These are phyloP conservation scores for Rhytidhysteron rufulum DNA, from an alignment of 2,329 filamentous ascomycete genomes.

Conservation along the genomic window DNA sequence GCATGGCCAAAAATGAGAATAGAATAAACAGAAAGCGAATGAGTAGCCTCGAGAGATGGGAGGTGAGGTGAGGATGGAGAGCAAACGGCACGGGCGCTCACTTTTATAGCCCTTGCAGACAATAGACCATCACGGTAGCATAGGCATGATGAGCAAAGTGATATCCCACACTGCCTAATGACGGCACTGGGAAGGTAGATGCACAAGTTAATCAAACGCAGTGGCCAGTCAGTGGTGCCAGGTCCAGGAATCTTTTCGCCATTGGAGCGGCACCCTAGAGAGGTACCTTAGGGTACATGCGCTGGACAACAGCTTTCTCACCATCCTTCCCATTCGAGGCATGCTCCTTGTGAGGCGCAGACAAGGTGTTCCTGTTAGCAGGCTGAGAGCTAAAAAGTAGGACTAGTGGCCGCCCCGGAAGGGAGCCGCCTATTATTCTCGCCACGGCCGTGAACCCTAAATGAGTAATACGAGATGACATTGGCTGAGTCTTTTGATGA, in stretches of 20 bases:
- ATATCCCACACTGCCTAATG: background rate
- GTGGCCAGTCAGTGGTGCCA: constrained; percentile 17
- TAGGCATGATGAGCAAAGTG: background rate
- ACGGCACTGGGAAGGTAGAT: constrained; percentile 13
- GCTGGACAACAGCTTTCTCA: background rate
- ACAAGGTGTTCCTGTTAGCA: constrained; percentile 8
- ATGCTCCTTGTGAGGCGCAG: constrained; percentile 11
- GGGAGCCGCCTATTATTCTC: constrained; percentile 1
- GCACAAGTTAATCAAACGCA: constrained; percentile 21
- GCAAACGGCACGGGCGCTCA: background rate
- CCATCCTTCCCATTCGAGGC: constrained; percentile 27
- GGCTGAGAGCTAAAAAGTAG: too few species aligned
- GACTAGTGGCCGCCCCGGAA: background rate
- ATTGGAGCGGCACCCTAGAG: too few species aligned
- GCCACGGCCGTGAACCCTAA: background rate
- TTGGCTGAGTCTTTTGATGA: constrained; percentile 3
- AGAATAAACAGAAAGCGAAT: constrained; percentile 9
- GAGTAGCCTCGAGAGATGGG: constrained; percentile 2
- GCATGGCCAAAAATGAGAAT: constrained; percentile 20
- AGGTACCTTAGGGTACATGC: background rate
- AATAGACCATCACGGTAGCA: background rate
- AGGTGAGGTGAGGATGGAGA: constrained; percentile 6
- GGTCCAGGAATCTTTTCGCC: constrained; percentile 26
- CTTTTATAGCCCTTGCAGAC: constrained; percentile 1
- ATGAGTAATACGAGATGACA: background rate